These are phyloP conservation scores for Lichtheimia corymbifera DNA, from an alignment of 371 early-diverging fungal genomes.

Conservation along the genomic window DNA sequence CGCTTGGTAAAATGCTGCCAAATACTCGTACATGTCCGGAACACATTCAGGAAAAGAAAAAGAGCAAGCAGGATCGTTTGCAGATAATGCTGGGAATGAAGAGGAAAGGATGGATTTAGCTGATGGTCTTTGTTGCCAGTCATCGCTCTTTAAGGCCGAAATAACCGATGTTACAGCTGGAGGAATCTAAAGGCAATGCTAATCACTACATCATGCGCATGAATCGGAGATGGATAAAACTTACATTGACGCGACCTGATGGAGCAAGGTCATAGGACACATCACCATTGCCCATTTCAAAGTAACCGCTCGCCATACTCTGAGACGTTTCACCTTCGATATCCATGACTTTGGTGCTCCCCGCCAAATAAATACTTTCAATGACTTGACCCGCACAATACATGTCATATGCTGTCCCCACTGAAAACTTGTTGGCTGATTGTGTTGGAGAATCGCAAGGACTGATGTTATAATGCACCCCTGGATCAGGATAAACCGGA, in stretches of 20 bases:
- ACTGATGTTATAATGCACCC: constrained; percentile 31
- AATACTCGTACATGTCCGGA: constrained; percentile 64
- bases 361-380: constrained; percentile 48
- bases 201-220: too few relatives aligned
- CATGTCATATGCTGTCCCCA: constrained; percentile 57
- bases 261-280: constrained; percentile 40
- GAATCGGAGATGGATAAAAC: neutral
- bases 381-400: constrained; percentile 56
- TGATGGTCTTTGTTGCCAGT: constrained; percentile 57
- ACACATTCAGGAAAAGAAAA: constrained; percentile 57
- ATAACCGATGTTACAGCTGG: constrained; percentile 51
- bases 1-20: constrained; percentile 60
- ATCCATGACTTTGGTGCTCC: constrained; percentile 35
- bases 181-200: constrained; percentile 31
- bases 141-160: constrained; percentile 34
- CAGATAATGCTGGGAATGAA: constrained; percentile 49
- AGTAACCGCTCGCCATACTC: constrained; percentile 30
- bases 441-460: constrained; percentile 13
- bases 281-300: constrained; percentile 42
- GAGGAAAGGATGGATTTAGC: constrained; percentile 57
- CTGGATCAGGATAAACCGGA: constrained; percentile 27
- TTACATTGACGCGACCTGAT: constrained; percentile 30
- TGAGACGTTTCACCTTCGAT: constrained; percentile 26
- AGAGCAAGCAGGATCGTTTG: constrained; percentile 41
- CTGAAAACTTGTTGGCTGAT: constrained; percentile 24